Base-by-base conservation (phyloP, 1,284 basidiomycete species). In the Wolfiporia cocos region DNA sequence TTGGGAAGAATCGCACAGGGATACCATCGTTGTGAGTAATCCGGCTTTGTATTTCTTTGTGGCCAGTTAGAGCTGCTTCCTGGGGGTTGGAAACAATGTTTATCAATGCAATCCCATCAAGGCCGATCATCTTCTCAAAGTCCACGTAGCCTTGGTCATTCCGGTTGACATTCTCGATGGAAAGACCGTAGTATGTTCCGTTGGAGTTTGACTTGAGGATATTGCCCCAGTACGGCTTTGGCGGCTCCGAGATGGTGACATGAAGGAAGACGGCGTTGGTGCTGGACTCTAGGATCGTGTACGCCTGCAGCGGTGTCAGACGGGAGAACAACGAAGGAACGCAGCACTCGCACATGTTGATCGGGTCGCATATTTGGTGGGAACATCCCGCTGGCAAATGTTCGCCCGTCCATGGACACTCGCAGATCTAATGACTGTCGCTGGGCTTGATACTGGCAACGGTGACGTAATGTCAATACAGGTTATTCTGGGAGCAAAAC, bases 201-300 rank as follows among this genome's bases (percentile, higher is more conserved):
- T 99, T 99, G 33, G 89, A 96, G 66, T 99, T 98, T 35, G 92
- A 96, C 65, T 93, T 98, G 59, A 99, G 82, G 52, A 99, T 82
- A 55, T 80, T 87, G 37, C 95, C 95, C 84, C 88, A 98, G 60
- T 77, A 90, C 5, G 81, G 85, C 14, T 70, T 74, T 0, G 76
- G 73, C 12, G 74, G 70, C 42, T 86, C 76, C 26, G 89, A 90
- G 66, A 90, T 95, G 0, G 96, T 98, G 67, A 96, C 89, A 55
- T 96, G 94, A 18, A 99, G 64, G 76, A 99, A 99, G 47, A 99
- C 81, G 0, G 94, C 79, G 46, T 88, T 81, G 0, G 96, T 99
- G 54, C 78, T 88, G 4, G 93, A 97, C 63, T 99, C 96, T 3
- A 99, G 75, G 36, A 99, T 81, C 2, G 93, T 97, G 64, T 94